Evolutionary conservation across 371 early-diverging fungal species (phyloP).

Genomic region (Fennellomyces sp.): DNA sequence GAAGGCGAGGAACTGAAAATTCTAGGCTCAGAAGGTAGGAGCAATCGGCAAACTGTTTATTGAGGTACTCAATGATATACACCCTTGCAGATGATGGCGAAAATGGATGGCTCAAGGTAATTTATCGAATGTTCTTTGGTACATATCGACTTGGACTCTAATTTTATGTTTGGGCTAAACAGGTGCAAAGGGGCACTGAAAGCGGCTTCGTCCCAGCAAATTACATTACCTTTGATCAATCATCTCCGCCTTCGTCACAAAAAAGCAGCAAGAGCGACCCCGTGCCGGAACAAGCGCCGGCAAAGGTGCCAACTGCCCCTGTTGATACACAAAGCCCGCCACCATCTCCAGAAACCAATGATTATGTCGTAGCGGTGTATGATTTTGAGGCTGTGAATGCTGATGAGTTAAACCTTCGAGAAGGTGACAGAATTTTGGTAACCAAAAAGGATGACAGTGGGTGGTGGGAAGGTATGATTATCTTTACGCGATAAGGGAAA

Average conservation of each 20-base stretch:
- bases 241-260: not conserved
- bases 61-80: not conserved
- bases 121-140: not conserved
- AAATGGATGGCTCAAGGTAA: slow-evolving; percentile 81
- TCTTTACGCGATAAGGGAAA: too few species aligned
- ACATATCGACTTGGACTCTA: not conserved
- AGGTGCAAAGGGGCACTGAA: slow-evolving; percentile 34
- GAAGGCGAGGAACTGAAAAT: slow-evolving; percentile 72
- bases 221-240: slow-evolving; percentile 43
- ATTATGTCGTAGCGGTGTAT: slow-evolving; percentile 70
- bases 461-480: slow-evolving; percentile 76
- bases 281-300: not conserved
- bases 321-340: slow-evolving; percentile 2
- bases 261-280: not conserved
- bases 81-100: slow-evolving; percentile 48
- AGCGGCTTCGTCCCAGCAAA: slow-evolving; percentile 76
- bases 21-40: slow-evolving; percentile 48
- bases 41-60: not conserved
- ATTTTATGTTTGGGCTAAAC: slow-evolving; percentile 11
- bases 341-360: slow-evolving; percentile 4
- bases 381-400: slow-evolving; percentile 76
- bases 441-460: slow-evolving; percentile 68
- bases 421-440: slow-evolving; percentile 72
- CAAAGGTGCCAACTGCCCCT: not conserved
- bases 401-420: slow-evolving; percentile 73